A percentile compares a stretch with the other conserved stretches of the same genome.
Evolutionary conservation across 1,139 yeast genomes (phyloP).

Genomic region (Suhomyces coccinellae): DNA sequence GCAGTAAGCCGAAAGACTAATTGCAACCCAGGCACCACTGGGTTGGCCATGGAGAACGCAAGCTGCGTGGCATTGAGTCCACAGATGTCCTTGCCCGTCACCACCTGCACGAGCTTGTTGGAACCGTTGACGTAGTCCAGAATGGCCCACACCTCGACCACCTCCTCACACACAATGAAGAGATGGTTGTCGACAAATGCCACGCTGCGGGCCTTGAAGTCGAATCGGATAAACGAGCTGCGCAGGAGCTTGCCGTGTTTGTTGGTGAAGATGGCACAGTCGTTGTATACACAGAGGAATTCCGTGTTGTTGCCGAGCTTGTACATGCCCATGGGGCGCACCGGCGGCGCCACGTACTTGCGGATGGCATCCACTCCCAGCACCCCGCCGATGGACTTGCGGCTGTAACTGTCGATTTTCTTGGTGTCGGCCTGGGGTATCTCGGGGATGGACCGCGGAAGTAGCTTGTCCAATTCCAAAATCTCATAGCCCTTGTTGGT

Average conservation of each 20-base stretch:
- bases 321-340: constrained; percentile 63
- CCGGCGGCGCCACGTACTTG: constrained; percentile 35
- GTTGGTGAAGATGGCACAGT: constrained; percentile 71
- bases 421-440: constrained; percentile 29
- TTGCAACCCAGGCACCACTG: constrained; percentile 64
- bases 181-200: constrained; percentile 60
- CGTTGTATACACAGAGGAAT: constrained; percentile 67
- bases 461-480: constrained; percentile 58
- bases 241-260: constrained; percentile 64
- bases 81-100: constrained; percentile 66
- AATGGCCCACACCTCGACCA: constrained; percentile 68
- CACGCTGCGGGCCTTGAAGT: constrained; percentile 59
- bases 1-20: constrained; percentile 36
- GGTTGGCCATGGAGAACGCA: constrained; percentile 67
- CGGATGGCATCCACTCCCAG: constrained; percentile 34
- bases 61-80: constrained; percentile 48
- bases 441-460: constrained; percentile 58
- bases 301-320: constrained; percentile 51
- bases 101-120: constrained; percentile 65
- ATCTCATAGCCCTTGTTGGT: constrained; percentile 71
- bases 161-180: constrained; percentile 64
- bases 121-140: constrained; percentile 50
- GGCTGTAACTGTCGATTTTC: constrained; percentile 35
- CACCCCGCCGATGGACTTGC: constrained; percentile 19
- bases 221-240: constrained; percentile 57